Conservation (phyloP, 1,284 basidiomycete genomes). For the Pyrrhoderma lamaoense region DNA sequence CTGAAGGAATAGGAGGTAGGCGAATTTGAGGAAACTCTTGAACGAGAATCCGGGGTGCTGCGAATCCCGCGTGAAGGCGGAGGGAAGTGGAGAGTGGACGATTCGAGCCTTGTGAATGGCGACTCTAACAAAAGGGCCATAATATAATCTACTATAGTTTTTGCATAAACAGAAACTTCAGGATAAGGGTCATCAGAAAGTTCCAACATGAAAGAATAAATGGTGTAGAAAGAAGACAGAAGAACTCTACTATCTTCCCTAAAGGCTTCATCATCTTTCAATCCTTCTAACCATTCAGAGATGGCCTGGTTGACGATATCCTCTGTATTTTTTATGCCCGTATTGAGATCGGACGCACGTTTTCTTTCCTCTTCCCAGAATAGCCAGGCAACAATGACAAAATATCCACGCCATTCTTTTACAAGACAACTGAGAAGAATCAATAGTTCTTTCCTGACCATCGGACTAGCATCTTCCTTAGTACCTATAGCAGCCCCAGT, state of each 20-base stretch:
- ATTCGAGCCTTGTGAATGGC: constrained; percentile 70
- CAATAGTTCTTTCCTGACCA: constrained; percentile 93
- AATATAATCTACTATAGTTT: constrained; percentile 90
- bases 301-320: constrained; percentile 64
- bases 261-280: constrained; percentile 56
- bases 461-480: constrained; percentile 91
- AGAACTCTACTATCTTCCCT: constrained; percentile 79
- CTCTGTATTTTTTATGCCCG: constrained; percentile 34
- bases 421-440: constrained; percentile 90
- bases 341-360: constrained; percentile 33
- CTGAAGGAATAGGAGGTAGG: constrained; percentile 31
- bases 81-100: constrained; percentile 55
- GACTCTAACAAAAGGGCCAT: constrained; percentile 85
- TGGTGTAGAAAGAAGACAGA: constrained; percentile 86
- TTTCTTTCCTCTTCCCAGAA: constrained; percentile 85
- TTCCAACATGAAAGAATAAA: constrained; percentile 86
- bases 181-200: constrained; percentile 89
- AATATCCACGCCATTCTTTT: constrained; percentile 94
- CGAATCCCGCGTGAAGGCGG: constrained; percentile 32
- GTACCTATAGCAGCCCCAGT: constrained; percentile 73
- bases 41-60: constrained; percentile 30
- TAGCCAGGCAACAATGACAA: constrained; percentile 92
- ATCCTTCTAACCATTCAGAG: constrained; percentile 66
- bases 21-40: constrained; percentile 48
- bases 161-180: constrained; percentile 86